Evolutionary conservation across 1,284 basidiomycete species (phyloP).

Genomic region (Malassezia brasiliensis): DNA sequence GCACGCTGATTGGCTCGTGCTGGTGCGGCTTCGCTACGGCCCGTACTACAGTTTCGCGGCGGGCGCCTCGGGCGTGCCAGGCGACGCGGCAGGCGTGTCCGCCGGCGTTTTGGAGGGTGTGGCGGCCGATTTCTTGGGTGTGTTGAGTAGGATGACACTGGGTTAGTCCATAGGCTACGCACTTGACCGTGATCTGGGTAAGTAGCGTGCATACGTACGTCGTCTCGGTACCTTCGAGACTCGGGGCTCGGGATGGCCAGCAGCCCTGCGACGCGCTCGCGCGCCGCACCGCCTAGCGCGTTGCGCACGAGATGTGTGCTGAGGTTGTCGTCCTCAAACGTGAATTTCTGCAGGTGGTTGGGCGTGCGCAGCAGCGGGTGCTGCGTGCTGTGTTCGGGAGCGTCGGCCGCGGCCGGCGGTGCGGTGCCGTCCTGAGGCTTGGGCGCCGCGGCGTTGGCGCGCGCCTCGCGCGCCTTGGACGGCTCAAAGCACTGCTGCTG

Average conservation of each 20-base stretch:
- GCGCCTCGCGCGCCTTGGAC: slow-evolving; percentile 17
- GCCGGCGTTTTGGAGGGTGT: not conserved
- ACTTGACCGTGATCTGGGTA: slow-evolving; percentile 21
- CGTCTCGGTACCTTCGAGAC: slow-evolving; percentile 50
- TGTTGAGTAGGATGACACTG: slow-evolving; percentile 17
- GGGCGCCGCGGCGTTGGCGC: slow-evolving; percentile 12
- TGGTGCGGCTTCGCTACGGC: not conserved
- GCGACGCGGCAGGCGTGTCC: not conserved
- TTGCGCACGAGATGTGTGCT: slow-evolving; percentile 88
- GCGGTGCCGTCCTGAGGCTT: not conserved
- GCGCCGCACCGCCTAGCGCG: slow-evolving; percentile 77
- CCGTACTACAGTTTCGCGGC: not conserved
- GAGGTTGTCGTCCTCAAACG: slow-evolving; percentile 63
- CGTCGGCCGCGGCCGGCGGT: not conserved
- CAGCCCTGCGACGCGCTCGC: slow-evolving; percentile 58
- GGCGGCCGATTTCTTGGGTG: not conserved
- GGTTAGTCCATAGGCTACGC: slow-evolving; percentile 4
- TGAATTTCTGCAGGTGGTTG: slow-evolving; percentile 27
- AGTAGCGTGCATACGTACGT: slow-evolving; percentile 13
- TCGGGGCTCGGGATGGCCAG: slow-evolving; percentile 79
- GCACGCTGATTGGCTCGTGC: slow-evolving; percentile 2
- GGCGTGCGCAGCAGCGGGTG: slow-evolving; percentile 39
- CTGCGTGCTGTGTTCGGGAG: not conserved
- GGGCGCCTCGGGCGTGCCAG: not conserved
- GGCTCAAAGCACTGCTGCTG: slow-evolving; percentile 34